A percentile compares a stretch with the other conserved stretches of the same genome.
phyloP scores from a whole-genome alignment of 306 rosid genomes.

The Cicer pinnatifidum region DNA sequence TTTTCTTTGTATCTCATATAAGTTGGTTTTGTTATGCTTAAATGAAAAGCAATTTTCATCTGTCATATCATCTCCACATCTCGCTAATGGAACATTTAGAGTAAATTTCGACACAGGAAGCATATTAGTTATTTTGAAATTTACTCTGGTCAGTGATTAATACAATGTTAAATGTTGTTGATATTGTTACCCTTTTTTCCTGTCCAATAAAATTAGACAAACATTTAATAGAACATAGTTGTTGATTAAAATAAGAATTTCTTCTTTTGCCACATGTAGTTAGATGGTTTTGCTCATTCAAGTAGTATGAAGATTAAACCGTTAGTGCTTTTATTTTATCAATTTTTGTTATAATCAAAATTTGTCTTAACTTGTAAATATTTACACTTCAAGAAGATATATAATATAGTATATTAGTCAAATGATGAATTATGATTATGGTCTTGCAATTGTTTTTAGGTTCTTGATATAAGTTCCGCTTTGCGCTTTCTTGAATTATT shows the following conservation, averaged over 20 bases:
- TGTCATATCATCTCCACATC: neutral
- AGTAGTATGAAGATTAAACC: neutral
- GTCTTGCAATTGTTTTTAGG: neutral
- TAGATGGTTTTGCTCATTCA: too few relatives aligned
- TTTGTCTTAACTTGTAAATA: neutral
- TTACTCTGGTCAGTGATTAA: neutral
- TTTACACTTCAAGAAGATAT: neutral
- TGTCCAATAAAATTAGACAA: too few relatives aligned
- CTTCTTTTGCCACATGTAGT: too few relatives aligned
- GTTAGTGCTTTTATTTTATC: neutral
- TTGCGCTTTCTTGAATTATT: constrained; percentile 5
- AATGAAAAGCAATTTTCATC: neutral
- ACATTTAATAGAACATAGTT: too few relatives aligned
- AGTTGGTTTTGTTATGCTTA: constrained; percentile 19
- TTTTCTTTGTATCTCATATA: constrained; percentile 15
- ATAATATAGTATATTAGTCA: neutral
- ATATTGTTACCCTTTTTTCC: too few relatives aligned
- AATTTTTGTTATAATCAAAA: neutral
- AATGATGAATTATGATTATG: constrained; percentile 18
- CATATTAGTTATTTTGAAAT: constrained; percentile 9
- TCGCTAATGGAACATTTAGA: constrained; percentile 1
- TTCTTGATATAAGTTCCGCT: constrained; percentile 10
- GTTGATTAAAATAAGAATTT: too few relatives aligned
- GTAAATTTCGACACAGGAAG: neutral
- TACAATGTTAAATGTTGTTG: neutral